Percentiles rank a stretch among this genome's conserved stretches.
Conservation (phyloP, 2,329 filamentous ascomycete genomes). For the Pezicula neosporulosa region DNA sequence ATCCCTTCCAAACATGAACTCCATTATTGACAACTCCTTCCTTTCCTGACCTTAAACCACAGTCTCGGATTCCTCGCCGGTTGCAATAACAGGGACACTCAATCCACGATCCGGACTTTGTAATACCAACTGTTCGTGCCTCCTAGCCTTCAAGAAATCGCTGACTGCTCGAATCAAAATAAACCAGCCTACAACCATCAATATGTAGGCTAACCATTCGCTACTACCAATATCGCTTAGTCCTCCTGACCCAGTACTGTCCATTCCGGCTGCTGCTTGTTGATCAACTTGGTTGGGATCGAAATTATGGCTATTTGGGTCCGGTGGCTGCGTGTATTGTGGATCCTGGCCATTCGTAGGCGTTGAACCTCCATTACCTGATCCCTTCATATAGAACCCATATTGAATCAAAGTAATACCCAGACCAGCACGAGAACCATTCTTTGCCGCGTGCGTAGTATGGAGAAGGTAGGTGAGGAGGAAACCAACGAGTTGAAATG, state of each 20-base stretch:
- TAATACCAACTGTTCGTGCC: constrained; percentile 89
- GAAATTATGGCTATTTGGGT: constrained; percentile 90
- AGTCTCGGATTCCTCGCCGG: constrained; percentile 75
- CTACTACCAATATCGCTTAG: constrained; percentile 62
- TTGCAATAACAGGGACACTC: constrained; percentile 79
- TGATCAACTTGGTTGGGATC: constrained; percentile 66
- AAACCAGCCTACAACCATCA: constrained; percentile 99
- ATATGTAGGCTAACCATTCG: constrained; percentile 85
- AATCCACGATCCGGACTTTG: constrained; percentile 90
- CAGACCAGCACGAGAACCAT: constrained; percentile 89
- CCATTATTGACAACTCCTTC: background rate
- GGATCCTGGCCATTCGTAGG: constrained; percentile 41
- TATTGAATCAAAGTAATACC: constrained; percentile 96
- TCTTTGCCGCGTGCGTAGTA: constrained; percentile 97
- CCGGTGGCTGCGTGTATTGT: constrained; percentile 66
- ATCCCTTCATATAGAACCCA: constrained; percentile 88
- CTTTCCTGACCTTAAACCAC: constrained; percentile 53
- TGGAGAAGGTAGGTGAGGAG: constrained; percentile 96
- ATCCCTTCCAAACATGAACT: background rate
- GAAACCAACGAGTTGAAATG: constrained; percentile 95
- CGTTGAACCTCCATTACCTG: constrained; percentile 37
- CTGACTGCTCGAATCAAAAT: constrained; percentile 91
- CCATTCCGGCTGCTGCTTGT: constrained; percentile 29
- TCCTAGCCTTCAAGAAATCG: constrained; percentile 81
- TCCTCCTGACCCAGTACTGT: constrained; percentile 37